Evolutionary conservation across 2,329 filamentous ascomycete species (phyloP).

Genomic region (Aspergillus sp.): DNA sequence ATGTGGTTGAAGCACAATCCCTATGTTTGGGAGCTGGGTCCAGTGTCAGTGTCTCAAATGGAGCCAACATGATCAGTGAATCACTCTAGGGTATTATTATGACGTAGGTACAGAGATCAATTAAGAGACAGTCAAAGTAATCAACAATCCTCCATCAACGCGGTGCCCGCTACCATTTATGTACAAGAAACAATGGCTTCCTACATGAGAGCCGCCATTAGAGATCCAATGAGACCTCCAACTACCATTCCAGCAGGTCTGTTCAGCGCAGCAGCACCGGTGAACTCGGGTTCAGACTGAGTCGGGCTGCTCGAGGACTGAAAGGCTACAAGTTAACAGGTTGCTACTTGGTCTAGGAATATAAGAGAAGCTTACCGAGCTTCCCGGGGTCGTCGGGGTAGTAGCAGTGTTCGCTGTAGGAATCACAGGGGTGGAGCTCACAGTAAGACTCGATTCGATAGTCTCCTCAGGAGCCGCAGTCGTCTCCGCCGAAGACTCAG

Average conservation of each 20-base stretch:
- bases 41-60: too few species aligned
- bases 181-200: background rate
- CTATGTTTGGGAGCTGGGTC: too few species aligned
- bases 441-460: background rate
- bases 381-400: background rate
- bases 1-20: too few species aligned
- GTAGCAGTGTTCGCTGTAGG: background rate
- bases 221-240: background rate
- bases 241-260: background rate
- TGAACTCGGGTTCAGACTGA: background rate
- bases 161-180: too few species aligned
- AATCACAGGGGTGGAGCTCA: constrained; percentile 1
- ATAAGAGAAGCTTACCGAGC: background rate
- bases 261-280: background rate
- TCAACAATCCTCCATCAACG: too few species aligned
- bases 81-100: too few species aligned
- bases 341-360: background rate
- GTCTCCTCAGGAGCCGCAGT: background rate
- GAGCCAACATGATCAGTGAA: too few species aligned
- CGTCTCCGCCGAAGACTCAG: background rate
- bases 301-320: background rate
- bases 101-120: too few species aligned
- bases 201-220: background rate
- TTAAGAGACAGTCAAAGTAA: too few species aligned
- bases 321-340: background rate